Conservation (phyloP, 2,329 filamentous ascomycete genomes). For the Magnaporthiopsis rhizophila region DNA sequence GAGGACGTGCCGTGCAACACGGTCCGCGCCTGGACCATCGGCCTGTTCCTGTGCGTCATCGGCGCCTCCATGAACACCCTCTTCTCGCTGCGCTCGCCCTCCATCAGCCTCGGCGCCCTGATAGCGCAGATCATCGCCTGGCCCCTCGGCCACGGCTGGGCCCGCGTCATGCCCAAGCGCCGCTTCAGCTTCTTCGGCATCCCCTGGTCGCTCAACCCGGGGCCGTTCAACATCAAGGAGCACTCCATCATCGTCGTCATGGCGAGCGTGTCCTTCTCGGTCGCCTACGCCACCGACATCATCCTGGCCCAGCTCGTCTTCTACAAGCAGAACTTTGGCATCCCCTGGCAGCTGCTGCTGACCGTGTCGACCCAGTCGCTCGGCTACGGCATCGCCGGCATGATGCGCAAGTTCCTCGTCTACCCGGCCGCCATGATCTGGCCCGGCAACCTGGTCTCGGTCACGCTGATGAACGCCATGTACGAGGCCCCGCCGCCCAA, state of each 20-base stretch:
- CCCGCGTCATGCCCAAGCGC: constrained; percentile 41
- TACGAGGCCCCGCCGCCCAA: constrained; percentile 50
- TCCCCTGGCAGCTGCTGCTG: constrained; percentile 57
- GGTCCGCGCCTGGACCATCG: constrained; percentile 56
- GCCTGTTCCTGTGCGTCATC: constrained; percentile 45
- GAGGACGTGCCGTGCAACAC: constrained; percentile 60
- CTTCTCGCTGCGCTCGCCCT: constrained; percentile 53
- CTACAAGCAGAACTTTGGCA: constrained; percentile 62
- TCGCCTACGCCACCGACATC: constrained; percentile 67
- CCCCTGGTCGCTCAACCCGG: constrained; percentile 53
- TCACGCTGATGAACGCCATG: constrained; percentile 64
- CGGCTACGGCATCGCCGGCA: constrained; percentile 61
- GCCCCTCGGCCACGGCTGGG: constrained; percentile 56
- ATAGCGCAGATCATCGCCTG: constrained; percentile 58
- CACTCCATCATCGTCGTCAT: constrained; percentile 62
- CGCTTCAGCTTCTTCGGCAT: constrained; percentile 44
- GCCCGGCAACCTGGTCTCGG: constrained; percentile 59
- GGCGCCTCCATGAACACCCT: constrained; percentile 56
- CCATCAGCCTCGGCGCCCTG: constrained; percentile 51
- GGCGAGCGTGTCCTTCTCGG: constrained; percentile 63
- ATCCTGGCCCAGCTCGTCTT: constrained; percentile 64
- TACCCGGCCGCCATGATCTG: constrained; percentile 68
- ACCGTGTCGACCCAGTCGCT: constrained; percentile 62
- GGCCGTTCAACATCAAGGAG: constrained; percentile 64
- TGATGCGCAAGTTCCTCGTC: constrained; percentile 56